Percentiles rank a stretch among this genome's conserved stretches.
Evolutionary conservation across 2,329 filamentous ascomycete genomes (phyloP).

Genomic region (Scytalidium sp.): DNA sequence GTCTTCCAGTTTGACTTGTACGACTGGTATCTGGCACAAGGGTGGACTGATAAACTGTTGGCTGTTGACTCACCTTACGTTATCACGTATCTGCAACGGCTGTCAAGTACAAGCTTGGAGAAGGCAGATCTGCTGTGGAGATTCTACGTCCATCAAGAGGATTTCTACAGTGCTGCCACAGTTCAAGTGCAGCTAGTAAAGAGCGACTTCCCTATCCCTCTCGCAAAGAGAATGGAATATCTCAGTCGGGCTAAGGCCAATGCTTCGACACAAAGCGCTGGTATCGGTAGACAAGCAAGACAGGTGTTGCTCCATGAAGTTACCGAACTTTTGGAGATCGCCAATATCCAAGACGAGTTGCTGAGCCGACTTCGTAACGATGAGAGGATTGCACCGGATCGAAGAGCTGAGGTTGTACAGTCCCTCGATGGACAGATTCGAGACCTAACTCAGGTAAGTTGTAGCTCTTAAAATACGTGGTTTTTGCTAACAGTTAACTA

Average conservation of each 20-base stretch:
- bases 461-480: background rate
- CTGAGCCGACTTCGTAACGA: slow-evolving; percentile 76
- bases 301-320: slow-evolving; percentile 85
- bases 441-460: slow-evolving; percentile 70
- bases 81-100: slow-evolving; percentile 77
- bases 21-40: slow-evolving; percentile 89
- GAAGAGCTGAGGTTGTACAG: slow-evolving; percentile 60
- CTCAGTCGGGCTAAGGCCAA: slow-evolving; percentile 90
- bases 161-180: slow-evolving; percentile 82
- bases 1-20: slow-evolving; percentile 97
- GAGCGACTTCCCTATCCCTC: slow-evolving; percentile 74
- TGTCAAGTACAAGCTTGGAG: slow-evolving; percentile 66
- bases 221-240: slow-evolving; percentile 85
- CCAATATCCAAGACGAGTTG: slow-evolving; percentile 92
- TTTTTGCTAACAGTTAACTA: slow-evolving; percentile 32
- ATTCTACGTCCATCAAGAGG: slow-evolving; percentile 82
- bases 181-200: slow-evolving; percentile 83
- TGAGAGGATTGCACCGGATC: slow-evolving; percentile 60
- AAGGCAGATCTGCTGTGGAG: slow-evolving; percentile 91
- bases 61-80: slow-evolving; percentile 83
- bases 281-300: slow-evolving; percentile 74
- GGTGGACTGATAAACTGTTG: slow-evolving; percentile 82
- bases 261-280: slow-evolving; percentile 76
- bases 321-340: slow-evolving; percentile 82
- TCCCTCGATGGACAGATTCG: slow-evolving; percentile 77